Percentiles rank a stretch among this genome's conserved stretches.
Conservation (phyloP, 2,329 filamentous ascomycete genomes). For the Hymenoscyphus occultus region DNA sequence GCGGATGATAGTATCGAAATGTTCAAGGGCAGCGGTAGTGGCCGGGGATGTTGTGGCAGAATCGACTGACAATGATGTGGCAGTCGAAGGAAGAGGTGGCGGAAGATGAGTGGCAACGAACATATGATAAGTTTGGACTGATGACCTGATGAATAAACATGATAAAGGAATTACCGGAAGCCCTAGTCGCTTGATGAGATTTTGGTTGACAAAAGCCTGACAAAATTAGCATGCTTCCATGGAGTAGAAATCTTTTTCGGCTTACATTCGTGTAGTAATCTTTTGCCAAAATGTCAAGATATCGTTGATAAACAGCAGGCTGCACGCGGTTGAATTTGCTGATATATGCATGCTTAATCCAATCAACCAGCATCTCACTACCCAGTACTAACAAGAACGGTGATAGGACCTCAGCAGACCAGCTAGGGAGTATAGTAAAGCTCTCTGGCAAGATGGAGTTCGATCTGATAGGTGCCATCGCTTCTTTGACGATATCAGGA, state of each 20-base stretch:
- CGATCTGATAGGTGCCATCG: slow-evolving; percentile 59
- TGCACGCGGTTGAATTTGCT: slow-evolving; percentile 98
- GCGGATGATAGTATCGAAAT: slow-evolving; percentile 74
- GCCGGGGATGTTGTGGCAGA: slow-evolving; percentile 63
- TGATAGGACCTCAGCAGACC: slow-evolving; percentile 84
- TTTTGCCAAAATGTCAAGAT: slow-evolving; percentile 90
- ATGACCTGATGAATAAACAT: slow-evolving; percentile 91
- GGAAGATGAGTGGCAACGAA: slow-evolving; percentile 86
- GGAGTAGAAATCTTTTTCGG: slow-evolving; percentile 12
- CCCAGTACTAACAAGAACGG: slow-evolving; percentile 93
- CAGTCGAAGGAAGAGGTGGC: slow-evolving; percentile 64
- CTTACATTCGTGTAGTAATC: slow-evolving; percentile 93
- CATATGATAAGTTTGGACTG: slow-evolving; percentile 97
- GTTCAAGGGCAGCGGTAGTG: slow-evolving; percentile 72
- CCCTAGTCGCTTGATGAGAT: slow-evolving; percentile 83
- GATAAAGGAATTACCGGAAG: slow-evolving; percentile 89
- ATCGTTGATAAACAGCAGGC: slow-evolving; percentile 82
- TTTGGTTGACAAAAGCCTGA: slow-evolving; percentile 84
- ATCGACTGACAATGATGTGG: slow-evolving; percentile 64
- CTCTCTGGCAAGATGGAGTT: slow-evolving; percentile 81
- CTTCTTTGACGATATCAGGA: slow-evolving; percentile 46
- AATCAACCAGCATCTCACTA: slow-evolving; percentile 95
- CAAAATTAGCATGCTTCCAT: slow-evolving; percentile 18
- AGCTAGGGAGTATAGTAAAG: slow-evolving; percentile 84
- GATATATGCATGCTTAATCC: slow-evolving; percentile 96